Evolutionary conservation across 2,329 filamentous ascomycete species (phyloP).

Genomic region (Sarocladiaceae sp.): DNA sequence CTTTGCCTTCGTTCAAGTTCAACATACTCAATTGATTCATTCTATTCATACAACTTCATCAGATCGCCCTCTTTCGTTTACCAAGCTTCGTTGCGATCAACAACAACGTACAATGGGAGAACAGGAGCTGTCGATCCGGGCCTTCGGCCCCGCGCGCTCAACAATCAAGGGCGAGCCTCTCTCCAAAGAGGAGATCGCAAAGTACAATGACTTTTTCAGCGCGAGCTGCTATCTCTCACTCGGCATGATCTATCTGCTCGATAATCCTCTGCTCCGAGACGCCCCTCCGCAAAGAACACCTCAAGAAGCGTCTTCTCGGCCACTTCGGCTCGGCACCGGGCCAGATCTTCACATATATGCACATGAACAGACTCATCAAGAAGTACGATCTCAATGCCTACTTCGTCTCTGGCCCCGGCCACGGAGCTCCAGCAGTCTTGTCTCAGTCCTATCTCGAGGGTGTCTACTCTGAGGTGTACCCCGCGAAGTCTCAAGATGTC

Average conservation of each 20-base stretch:
- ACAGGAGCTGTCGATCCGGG: slow-evolving; percentile 53
- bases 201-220: slow-evolving; percentile 69
- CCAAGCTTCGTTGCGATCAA: no score
- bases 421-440: slow-evolving; percentile 72
- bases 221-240: slow-evolving; percentile 71
- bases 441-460: slow-evolving; percentile 76
- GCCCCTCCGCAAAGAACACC: slow-evolving; percentile 62
- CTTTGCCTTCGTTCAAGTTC: no score
- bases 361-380: slow-evolving; percentile 78
- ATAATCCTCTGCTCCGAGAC: slow-evolving; percentile 70
- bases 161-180: slow-evolving; percentile 60
- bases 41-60: no score
- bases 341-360: slow-evolving; percentile 77
- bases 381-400: slow-evolving; percentile 71
- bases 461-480: slow-evolving; percentile 73
- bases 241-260: slow-evolving; percentile 75
- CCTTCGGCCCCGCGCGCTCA: slow-evolving; percentile 62
- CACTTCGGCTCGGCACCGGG: slow-evolving; percentile 80
- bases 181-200: slow-evolving; percentile 59
- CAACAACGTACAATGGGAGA: slow-evolving; percentile 34
- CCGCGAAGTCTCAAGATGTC: slow-evolving; percentile 49
- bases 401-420: slow-evolving; percentile 73
- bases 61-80: no score
- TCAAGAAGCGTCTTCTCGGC: slow-evolving; percentile 70
- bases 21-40: no score